Evolutionary conservation across 768 basidiomycete species (phyloP), one percentile per base, ranked within the genome.

Genomic region (Clitopilus hobsonii): DNA sequence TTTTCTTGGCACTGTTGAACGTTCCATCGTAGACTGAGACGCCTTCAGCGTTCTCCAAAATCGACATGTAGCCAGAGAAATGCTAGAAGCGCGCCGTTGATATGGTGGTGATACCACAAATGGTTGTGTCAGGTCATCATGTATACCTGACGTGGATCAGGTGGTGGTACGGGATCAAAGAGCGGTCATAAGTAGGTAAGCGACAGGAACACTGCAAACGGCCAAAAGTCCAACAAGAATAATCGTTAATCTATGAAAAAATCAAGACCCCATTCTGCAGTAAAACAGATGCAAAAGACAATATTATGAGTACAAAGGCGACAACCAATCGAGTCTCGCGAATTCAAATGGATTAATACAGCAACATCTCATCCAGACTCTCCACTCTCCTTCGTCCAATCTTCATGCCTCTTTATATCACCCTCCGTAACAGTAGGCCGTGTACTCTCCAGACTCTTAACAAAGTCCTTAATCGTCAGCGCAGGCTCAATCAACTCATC

Each of bases 401-500:
- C 78, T 0, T 90, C 86, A 63, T 94, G 90, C 57, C 76, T 78
- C 73, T 80, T 83, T 58, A 98, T 94, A 74, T 98, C 96, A 3
- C 86, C 81, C 56, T 85, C 84, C 2, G 87, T 89, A 20, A 98
- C 96, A 0, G 94, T 98, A 26, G 94, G 94, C 60, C 90, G 80
- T 18, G 88, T 89, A 49, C 77, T 85, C 52, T 82, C 79, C 52
- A 98, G 71, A 24, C 89, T 86, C 63, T 87, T 88, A 66, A 95
- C 62, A 66, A 98, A 98, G 67, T 97, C 94, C 8, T 71, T 75
- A 27, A 91, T 52, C 55, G 74, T 84, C 67, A 98, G 73, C 51
- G 87, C 80, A 1, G 97, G 96, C 68, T 98, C 96, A n/a, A 86
- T 75, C 32, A 98, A 74, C 66, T 97, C 91, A 53, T 98, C 90